Percentiles rank a stretch among this genome's conserved stretches.
These are phyloP conservation scores for Microbotryum saponariae DNA, from an alignment of 1,284 basidiomycete genomes.

Conservation along the genomic window DNA sequence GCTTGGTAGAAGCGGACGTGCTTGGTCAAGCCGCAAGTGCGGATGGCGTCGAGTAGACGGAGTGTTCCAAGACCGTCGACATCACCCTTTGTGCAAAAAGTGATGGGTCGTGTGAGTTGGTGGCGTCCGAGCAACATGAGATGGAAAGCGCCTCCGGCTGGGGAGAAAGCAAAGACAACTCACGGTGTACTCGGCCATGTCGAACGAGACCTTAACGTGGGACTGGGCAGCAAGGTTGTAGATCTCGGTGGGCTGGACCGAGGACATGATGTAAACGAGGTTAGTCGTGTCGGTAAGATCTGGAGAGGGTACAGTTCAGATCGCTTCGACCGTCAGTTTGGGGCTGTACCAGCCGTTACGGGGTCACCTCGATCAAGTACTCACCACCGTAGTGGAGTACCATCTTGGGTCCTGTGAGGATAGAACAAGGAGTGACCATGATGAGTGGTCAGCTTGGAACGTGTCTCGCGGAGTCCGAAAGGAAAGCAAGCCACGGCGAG, in stretches of 20 bases:
- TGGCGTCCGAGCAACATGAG: no score
- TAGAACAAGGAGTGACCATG: no score
- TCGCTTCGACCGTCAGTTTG: no score
- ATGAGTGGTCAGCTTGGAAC: no score
- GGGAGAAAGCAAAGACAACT: not conserved
- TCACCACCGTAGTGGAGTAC: constrained; percentile 74
- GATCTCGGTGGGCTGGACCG: constrained; percentile 79
- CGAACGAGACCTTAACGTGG: constrained; percentile 93
- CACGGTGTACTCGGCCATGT: constrained; percentile 88
- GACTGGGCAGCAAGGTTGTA: constrained; percentile 95
- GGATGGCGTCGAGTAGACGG: constrained; percentile 81
- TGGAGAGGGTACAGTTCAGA: not conserved
- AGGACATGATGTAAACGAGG: constrained; percentile 83
- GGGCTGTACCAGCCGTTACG: no score
- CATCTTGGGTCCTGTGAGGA: constrained; percentile 50
- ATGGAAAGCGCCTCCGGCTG: no score
- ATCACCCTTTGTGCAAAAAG: constrained; percentile 50
- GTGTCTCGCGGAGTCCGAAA: no score
- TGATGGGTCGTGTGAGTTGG: no score
- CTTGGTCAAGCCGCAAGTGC: constrained; percentile 79
- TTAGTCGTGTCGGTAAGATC: constrained; percentile 77
- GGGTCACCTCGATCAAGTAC: not conserved
- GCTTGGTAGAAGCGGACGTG: constrained; percentile 87
- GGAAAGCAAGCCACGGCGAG: no score
- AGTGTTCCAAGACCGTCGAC: constrained; percentile 86